phyloP scores from a whole-genome alignment of 768 basidiomycete genomes.

The Tricholoma flavovirens region DNA sequence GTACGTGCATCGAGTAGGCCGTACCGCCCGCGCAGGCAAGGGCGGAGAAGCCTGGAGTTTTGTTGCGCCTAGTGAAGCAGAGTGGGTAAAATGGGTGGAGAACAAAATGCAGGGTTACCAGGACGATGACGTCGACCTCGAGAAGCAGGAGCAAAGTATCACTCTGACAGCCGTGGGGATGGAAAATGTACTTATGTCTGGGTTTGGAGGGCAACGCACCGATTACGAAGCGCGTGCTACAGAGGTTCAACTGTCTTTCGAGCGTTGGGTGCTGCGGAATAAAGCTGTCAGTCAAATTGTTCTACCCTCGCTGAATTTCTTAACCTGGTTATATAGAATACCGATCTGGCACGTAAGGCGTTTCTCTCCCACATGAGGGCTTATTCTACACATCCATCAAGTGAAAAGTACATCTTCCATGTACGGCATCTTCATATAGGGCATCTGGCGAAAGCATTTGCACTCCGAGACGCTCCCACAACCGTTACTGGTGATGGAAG shows the following conservation, averaged over 20 bases:
- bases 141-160: constrained; percentile 32
- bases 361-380: constrained; percentile 92
- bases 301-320: constrained; percentile 5
- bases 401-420: constrained; percentile 96
- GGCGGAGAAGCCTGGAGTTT: constrained; percentile 96
- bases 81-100: constrained; percentile 91
- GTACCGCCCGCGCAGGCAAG: constrained; percentile 93
- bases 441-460: constrained; percentile 90
- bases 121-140: constrained; percentile 17
- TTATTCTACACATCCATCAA: constrained; percentile 93
- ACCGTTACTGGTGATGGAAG: constrained; percentile 30
- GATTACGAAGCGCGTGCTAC: constrained; percentile 91
- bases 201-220: constrained; percentile 77
- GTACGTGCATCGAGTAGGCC: constrained; percentile 94
- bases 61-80: constrained; percentile 77
- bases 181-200: constrained; percentile 67
- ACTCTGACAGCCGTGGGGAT: constrained; percentile 55
- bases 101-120: constrained; percentile 63
- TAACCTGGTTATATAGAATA: constrained; percentile 47
- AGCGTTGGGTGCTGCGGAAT: constrained; percentile 79
- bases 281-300: constrained; percentile 52
- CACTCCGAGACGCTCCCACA: constrained; percentile 79
- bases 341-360: constrained; percentile 71
- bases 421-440: constrained; percentile 91
- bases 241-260: constrained; percentile 91